Evolutionary conservation across 805 yeast genomes (phyloP).

Genomic region (Candida verbasci): DNA sequence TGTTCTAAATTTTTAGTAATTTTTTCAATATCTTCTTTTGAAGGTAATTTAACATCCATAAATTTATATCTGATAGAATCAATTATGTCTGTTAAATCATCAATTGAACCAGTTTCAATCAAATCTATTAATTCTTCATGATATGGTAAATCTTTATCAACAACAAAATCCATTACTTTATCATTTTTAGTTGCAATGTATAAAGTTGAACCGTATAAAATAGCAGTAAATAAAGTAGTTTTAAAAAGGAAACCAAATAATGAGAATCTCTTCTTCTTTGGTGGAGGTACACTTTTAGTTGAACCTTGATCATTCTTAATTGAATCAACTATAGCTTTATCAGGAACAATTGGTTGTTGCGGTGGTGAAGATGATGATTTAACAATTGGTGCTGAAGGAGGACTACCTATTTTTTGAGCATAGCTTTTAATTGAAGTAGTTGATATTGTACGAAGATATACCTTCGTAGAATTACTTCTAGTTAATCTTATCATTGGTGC

Average conservation of each 20-base stretch:
- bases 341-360: background rate
- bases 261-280: constrained; percentile 26
- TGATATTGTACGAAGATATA: constrained; percentile 7
- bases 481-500: constrained; percentile 8
- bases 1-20: constrained; percentile 29
- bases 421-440: constrained; percentile 4
- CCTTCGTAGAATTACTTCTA: constrained; percentile 1
- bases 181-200: constrained; percentile 41
- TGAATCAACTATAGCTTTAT: background rate
- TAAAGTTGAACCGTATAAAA: constrained; percentile 35
- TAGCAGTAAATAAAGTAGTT: constrained; percentile 22
- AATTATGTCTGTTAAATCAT: constrained; percentile 23
- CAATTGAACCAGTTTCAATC: constrained; percentile 30
- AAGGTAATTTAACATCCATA: constrained; percentile 20
- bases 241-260: constrained; percentile 27
- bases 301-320: background rate
- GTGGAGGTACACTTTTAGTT: constrained; percentile 2
- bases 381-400: constrained; percentile 4
- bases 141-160: constrained; percentile 40
- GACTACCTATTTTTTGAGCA: background rate
- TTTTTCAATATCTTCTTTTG: constrained; percentile 28
- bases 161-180: constrained; percentile 40
- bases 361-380: background rate
- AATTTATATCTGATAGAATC: constrained; percentile 14
- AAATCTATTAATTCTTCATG: constrained; percentile 36